phyloP scores from a whole-genome alignment of 805 yeast species.

The Zygoascus ofunaensis region DNA sequence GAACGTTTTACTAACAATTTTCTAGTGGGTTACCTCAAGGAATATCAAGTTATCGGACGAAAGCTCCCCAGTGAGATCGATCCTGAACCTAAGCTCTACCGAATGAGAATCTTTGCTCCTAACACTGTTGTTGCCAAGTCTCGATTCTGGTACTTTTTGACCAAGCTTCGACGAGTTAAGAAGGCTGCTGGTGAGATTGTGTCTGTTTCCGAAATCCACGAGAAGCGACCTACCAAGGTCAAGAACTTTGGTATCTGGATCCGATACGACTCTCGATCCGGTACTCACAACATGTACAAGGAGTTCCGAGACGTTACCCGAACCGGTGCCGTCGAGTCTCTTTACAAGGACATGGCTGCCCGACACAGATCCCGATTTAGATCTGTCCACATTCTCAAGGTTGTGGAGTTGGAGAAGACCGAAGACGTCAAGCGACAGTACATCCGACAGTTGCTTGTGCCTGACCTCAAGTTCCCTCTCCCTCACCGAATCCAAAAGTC shows the following conservation, averaged over 20 bases:
- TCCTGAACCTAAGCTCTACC: conserved; percentile 98
- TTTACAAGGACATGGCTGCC: conserved; percentile 99
- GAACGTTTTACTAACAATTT: conserved; percentile 3
- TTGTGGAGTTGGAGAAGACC: conserved; percentile 95
- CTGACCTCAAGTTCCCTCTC: conserved; percentile 98
- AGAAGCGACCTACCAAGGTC: conserved; percentile 96
- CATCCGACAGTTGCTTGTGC: conserved; percentile 92
- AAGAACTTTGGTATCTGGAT: conserved; percentile 99
- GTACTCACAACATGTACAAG: conserved; percentile 99
- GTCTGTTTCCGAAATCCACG: conserved; percentile 81
- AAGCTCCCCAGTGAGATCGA: conserved; percentile 98
- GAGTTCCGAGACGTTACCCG: conserved; percentile 99
- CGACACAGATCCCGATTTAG: conserved; percentile 99
- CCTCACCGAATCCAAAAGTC: conserved; percentile 98
- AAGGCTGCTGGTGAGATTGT: conserved; percentile 99
- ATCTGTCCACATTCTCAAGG: conserved; percentile 98
- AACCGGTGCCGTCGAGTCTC: conserved; percentile 95
- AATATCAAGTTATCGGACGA: conserved; percentile 99
- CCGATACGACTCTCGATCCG: conserved; percentile 99
- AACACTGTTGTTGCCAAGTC: conserved; percentile 99
- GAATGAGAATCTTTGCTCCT: conserved; percentile 99
- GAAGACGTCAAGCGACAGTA: conserved; percentile 99
- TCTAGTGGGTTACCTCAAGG: conserved; percentile 93
- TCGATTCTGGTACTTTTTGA: conserved; percentile 99
- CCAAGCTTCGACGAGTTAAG: conserved; percentile 98